These are phyloP conservation scores for Davidsoniella eucalypti DNA, from an alignment of 2,329 filamentous ascomycete species.

Conservation along the genomic window DNA sequence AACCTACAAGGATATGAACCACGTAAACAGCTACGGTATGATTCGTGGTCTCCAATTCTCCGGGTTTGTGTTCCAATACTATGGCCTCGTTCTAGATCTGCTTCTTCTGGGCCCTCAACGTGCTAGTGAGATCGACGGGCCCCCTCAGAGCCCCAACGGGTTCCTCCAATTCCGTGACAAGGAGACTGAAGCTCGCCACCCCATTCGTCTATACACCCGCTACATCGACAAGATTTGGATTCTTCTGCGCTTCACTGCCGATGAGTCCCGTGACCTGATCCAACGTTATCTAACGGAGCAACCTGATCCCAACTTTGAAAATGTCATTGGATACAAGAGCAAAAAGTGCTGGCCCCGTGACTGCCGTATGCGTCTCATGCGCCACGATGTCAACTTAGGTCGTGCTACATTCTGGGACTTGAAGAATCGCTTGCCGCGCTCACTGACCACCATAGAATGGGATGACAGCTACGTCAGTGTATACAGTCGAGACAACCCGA, in stretches of 20 bases:
- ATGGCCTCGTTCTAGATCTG: slow-evolving; percentile 86
- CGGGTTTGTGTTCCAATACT: slow-evolving; percentile 97
- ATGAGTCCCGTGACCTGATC: slow-evolving; percentile 89
- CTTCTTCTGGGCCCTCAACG: slow-evolving; percentile 82
- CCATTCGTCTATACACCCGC: slow-evolving; percentile 90
- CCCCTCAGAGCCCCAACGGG: slow-evolving; percentile 85
- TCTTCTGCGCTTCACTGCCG: slow-evolving; percentile 81
- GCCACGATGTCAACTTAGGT: slow-evolving; percentile 94
- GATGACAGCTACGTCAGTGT: slow-evolving; percentile 97
- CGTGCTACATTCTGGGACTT: slow-evolving; percentile 97
- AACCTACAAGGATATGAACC: slow-evolving; percentile 99
- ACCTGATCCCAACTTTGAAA: slow-evolving; percentile 96
- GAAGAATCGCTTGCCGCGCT: slow-evolving; percentile 89
- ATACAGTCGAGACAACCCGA: slow-evolving; percentile 95
- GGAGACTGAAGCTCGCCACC: slow-evolving; percentile 81
- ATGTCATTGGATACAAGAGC: slow-evolving; percentile 96
- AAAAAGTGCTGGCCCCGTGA: slow-evolving; percentile 99
- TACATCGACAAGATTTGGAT: slow-evolving; percentile 99
- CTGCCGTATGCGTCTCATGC: slow-evolving; percentile 94
- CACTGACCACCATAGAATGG: slow-evolving; percentile 96
- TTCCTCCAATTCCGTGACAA: slow-evolving; percentile 94
- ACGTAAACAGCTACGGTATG: slow-evolving; percentile 97
- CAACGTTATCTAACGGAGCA: slow-evolving; percentile 97
- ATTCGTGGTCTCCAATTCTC: slow-evolving; percentile 97
- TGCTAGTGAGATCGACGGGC: slow-evolving; percentile 93